These are phyloP conservation scores for Rhizopogon vesiculosus DNA, from an alignment of 768 basidiomycete species.

Conservation along the genomic window DNA sequence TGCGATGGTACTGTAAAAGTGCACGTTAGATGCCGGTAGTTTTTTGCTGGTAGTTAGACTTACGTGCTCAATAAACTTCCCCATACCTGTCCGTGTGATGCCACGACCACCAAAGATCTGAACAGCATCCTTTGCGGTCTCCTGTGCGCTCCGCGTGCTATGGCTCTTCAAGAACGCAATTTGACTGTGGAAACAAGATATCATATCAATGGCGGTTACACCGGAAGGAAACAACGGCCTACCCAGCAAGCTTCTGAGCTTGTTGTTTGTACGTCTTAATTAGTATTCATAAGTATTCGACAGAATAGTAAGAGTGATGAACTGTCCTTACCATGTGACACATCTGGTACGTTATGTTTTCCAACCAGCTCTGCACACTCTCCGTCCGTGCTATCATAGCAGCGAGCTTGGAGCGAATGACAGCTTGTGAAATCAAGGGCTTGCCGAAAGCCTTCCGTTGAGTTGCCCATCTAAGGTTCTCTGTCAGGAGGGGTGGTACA, in stretches of 20 bases:
- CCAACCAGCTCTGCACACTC: slow-evolving; percentile 80
- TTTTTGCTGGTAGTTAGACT: slow-evolving; percentile 9
- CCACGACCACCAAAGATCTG: slow-evolving; percentile 85
- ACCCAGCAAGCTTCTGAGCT: slow-evolving; percentile 71
- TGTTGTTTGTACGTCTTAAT: slow-evolving; percentile 66
- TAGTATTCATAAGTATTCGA: slow-evolving; percentile 2
- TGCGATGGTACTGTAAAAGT: slow-evolving; percentile 22
- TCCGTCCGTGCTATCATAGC: slow-evolving; percentile 86
- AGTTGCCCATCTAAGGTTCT: slow-evolving; percentile 59
- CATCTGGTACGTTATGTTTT: slow-evolving; percentile 87
- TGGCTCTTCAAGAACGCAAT: slow-evolving; percentile 81
- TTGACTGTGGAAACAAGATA: slow-evolving; percentile 35
- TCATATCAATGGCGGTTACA: neutral
- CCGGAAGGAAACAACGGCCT: slow-evolving; percentile 9
- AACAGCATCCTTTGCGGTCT: slow-evolving; percentile 75
- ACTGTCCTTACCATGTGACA: slow-evolving; percentile 56
- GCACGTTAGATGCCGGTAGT: slow-evolving; percentile 9
- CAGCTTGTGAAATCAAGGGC: slow-evolving; percentile 75
- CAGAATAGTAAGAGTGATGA: neutral
- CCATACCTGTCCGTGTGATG: slow-evolving; percentile 75
- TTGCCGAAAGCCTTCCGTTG: slow-evolving; percentile 93
- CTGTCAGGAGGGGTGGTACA: neutral
- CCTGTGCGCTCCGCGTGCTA: slow-evolving; percentile 69
- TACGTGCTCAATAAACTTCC: slow-evolving; percentile 52
- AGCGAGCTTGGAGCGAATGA: slow-evolving; percentile 86